Conservation (phyloP, 2,329 filamentous ascomycete genomes). For the Clonostachys rhizophaga region DNA sequence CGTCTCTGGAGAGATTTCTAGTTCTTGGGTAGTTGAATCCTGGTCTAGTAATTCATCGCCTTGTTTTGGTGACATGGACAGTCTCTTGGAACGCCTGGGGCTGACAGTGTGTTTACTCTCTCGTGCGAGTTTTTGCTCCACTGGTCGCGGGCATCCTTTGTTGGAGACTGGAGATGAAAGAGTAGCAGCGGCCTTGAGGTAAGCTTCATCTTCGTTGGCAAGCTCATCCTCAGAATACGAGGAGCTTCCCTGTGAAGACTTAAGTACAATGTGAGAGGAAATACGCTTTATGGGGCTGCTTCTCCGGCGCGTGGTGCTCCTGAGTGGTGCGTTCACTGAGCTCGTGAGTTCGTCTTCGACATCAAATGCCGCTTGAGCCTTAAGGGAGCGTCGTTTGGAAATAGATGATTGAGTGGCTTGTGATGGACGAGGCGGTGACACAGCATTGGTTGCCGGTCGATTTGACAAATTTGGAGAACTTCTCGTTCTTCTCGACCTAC, state of each 20-base stretch:
- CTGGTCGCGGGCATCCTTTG: not conserved
- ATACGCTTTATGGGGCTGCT: not conserved
- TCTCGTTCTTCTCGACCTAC: too few relatives aligned
- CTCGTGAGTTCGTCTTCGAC: not conserved
- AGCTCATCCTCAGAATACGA: slow-evolving; percentile 2
- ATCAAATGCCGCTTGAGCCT: not conserved
- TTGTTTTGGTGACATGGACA: not conserved
- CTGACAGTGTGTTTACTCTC: not conserved
- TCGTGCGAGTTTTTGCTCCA: not conserved
- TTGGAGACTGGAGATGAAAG: slow-evolving; percentile 2
- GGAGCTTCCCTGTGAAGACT: not conserved
- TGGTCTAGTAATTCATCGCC: too few relatives aligned
- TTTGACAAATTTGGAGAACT: too few relatives aligned
- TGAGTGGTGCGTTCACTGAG: not conserved
- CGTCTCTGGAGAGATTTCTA: too few relatives aligned
- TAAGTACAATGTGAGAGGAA: not conserved
- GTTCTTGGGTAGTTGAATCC: too few relatives aligned
- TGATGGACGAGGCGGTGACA: too few relatives aligned
- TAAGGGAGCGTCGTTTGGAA: not conserved
- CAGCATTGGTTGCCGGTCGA: too few relatives aligned
- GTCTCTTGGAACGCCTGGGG: not conserved
- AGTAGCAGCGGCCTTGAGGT: slow-evolving; percentile 1
- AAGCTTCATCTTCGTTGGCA: not conserved
- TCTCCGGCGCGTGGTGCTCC: not conserved
- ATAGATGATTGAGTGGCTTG: too few relatives aligned